phyloP scores from a whole-genome alignment of 2,329 filamentous ascomycete species.

The Phialemoniopsis sp. region DNA sequence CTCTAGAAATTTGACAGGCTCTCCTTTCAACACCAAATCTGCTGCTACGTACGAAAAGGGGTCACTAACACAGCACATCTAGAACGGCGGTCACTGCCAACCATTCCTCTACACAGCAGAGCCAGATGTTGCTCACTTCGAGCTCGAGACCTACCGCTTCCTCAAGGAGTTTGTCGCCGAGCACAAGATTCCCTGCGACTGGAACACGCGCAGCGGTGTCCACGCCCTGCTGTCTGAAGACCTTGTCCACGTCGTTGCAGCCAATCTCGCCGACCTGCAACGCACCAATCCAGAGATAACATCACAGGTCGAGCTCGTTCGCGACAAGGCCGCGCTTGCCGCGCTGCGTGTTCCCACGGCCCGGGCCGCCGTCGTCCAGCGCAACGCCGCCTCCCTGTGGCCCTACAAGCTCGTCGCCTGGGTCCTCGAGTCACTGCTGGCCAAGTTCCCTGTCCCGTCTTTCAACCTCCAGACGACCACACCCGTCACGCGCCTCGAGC shows the following conservation, averaged over 20 bases:
- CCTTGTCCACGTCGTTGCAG: slow-evolving; percentile 47
- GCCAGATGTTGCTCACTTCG: slow-evolving; percentile 65
- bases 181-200: slow-evolving; percentile 65
- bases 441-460: slow-evolving; percentile 19
- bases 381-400: slow-evolving; percentile 66
- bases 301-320: slow-evolving; percentile 35
- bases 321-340: slow-evolving; percentile 31
- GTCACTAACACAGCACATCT: too few relatives aligned
- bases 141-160: slow-evolving; percentile 63
- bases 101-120: slow-evolving; percentile 60
- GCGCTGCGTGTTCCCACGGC: slow-evolving; percentile 52
- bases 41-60: too few relatives aligned
- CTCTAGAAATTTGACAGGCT: too few relatives aligned
- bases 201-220: slow-evolving; percentile 51
- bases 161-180: slow-evolving; percentile 53
- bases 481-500: slow-evolving; percentile 50
- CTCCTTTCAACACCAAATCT: too few relatives aligned
- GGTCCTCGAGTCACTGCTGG: slow-evolving; percentile 58
- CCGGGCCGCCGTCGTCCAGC: slow-evolving; percentile 60
- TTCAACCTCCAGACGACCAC: slow-evolving; percentile 77
- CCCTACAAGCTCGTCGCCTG: slow-evolving; percentile 80
- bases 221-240: slow-evolving; percentile 57
- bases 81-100: slow-evolving; percentile 74
- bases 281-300: slow-evolving; percentile 53
- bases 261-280: slow-evolving; percentile 46